Base-by-base conservation (phyloP, 176 grass and related monocot genomes). In the Oryza coarctata region DNA sequence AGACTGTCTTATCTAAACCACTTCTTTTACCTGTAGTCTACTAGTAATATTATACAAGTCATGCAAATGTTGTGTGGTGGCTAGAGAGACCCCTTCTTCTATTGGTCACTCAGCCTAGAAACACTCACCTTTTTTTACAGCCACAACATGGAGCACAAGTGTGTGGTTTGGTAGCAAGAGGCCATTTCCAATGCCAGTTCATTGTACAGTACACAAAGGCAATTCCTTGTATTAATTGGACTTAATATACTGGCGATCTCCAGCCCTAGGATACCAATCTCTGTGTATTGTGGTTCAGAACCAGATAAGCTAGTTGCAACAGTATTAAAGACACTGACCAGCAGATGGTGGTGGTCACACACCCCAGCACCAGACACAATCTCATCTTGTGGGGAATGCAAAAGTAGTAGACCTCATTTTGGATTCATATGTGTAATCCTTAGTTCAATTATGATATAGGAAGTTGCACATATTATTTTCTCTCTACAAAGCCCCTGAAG, bases 41-140 rank as follows among this genome's bases (percentile, higher is more conserved):
- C 2, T 52, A 52, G 14, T 3, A 20, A 20, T 22, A 52, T 12
- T 52, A 66, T 67, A 55, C 62, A 9, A 50, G 43, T 61, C 40
- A 77, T 82, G 76, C 75, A 23, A 36, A 58, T 18, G 9, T 1
- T 25, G 47, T 39, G 41, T 13, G 58, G 17, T 11, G 27, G n/a
- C 73, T 45, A n/a, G 1, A 38, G 41, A 80, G 68, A 86, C 70
- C 57, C 43, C 17, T 72, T 33, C 18, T 71, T 25, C 66, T 30
- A 71, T 86, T 82, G 73, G 78, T 35, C 83, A 72, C 2, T 47
- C 33, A 72, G 15, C 86, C 75, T 88, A 84, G 74, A 73, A 78
- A 41, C 44, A 36, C 44, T 36, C 68, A 57, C 66, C 25, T 0
- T 70, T 36, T 40, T 77, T n/a, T 66, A 78, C 80, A 52, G 57